Evolutionary conservation across 2,329 filamentous ascomycete genomes (phyloP).

Genomic region (Claviceps sp.): DNA sequence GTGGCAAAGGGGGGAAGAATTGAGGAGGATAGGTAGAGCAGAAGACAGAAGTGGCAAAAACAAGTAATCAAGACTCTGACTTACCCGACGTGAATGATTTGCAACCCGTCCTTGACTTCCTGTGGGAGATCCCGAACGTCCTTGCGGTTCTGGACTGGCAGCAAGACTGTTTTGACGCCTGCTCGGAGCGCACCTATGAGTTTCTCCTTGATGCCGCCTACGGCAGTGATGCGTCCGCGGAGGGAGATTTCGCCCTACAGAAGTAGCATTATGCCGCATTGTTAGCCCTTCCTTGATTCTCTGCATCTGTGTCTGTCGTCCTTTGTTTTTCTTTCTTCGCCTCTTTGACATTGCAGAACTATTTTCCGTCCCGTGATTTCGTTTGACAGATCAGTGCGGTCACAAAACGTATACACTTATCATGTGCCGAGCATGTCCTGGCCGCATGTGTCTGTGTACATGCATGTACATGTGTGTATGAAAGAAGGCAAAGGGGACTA

Average conservation of each 20-base stretch:
- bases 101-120: conserved; percentile 75
- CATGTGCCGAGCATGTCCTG: neutral
- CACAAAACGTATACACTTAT: neutral
- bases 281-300: neutral
- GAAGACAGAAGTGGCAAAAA: conserved; percentile 25
- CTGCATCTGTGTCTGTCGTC: neutral
- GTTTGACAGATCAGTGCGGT: too few relatives aligned
- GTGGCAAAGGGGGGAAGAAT: neutral
- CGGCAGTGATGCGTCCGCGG: conserved; percentile 78
- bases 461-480: neutral
- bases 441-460: neutral
- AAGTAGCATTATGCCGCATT: neutral
- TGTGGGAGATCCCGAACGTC: conserved; percentile 81
- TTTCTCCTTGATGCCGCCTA: conserved; percentile 98
- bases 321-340: neutral
- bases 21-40: neutral
- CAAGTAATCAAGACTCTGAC: conserved; percentile 22
- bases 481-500: neutral
- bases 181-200: conserved; percentile 86
- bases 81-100: conserved; percentile 82
- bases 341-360: neutral
- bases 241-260: conserved; percentile 56
- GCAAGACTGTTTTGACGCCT: conserved; percentile 83
- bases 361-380: too few relatives aligned
- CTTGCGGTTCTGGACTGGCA: conserved; percentile 81